Evolutionary conservation across 1,284 basidiomycete genomes (phyloP).

Genomic region (Papiliotrema laurentii): DNA sequence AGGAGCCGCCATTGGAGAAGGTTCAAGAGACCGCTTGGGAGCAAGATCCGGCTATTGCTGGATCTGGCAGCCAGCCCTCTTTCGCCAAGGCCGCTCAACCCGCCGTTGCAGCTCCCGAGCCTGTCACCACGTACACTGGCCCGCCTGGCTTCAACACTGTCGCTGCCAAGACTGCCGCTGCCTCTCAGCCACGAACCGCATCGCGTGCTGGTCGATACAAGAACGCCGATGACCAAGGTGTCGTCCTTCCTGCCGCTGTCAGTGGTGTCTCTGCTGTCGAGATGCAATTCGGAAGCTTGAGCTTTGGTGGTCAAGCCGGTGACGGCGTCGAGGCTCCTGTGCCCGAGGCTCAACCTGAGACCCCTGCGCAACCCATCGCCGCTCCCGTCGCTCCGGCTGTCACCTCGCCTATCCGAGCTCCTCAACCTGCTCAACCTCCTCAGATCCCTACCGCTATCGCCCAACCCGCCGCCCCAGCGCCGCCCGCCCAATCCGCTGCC

Average conservation of each 20-base stretch:
- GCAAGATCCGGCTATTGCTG: constrained; percentile 41
- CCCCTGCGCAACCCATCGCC: constrained; percentile 16
- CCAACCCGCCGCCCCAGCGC: constrained; percentile 1
- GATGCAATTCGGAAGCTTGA: constrained; percentile 49
- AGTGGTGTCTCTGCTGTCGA: constrained; percentile 40
- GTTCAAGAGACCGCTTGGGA: constrained; percentile 18
- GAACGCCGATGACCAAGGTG: constrained; percentile 46
- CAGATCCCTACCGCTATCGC: too few relatives aligned
- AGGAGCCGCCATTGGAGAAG: constrained; percentile 12
- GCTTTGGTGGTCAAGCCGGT: constrained; percentile 46
- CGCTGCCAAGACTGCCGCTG: constrained; percentile 22
- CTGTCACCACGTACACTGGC: constrained; percentile 44
- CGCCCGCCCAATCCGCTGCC: background rate
- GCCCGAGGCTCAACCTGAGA: constrained; percentile 20
- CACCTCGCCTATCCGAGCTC: constrained; percentile 10
- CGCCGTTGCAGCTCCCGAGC: constrained; percentile 28
- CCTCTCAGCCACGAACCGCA: constrained; percentile 35
- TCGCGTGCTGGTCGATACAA: constrained; percentile 46
- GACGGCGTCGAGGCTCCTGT: constrained; percentile 43
- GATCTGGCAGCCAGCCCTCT: constrained; percentile 24
- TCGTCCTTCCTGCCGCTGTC: constrained; percentile 42
- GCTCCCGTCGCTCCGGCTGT: constrained; percentile 15
- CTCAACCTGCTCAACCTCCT: constrained; percentile 6
- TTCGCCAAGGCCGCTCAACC: constrained; percentile 18
- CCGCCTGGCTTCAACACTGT: constrained; percentile 49